Evolutionary conservation across 345 rosid genomes (phyloP), one percentile per base, ranked within the genome.

Genomic region (Hibiscus syriacus): DNA sequence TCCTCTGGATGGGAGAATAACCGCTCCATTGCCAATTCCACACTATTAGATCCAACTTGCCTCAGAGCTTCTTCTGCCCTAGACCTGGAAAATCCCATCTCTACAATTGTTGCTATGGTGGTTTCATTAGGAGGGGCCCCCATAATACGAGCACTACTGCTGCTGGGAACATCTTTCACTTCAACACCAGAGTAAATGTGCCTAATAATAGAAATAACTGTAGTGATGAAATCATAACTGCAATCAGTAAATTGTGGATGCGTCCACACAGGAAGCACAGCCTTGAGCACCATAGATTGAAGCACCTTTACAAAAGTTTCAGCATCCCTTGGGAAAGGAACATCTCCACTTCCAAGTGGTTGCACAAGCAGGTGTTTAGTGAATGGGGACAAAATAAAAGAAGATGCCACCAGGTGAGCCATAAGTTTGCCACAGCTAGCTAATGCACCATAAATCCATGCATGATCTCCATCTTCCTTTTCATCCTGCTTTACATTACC

Each of bases 21-120:
- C 98, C 98, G 90, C 78, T 93, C 98, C 94, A 86, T 93, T 61
- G 98, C 98, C 82, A 90, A 73, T 76, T 93, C 98, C 74, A 93
- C 98, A 79, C 96, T 90, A 65, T 86, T 87, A 45, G 94, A 86
- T 67, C 91, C 94, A 68, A 93, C 96, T 70, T 87, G 98, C 81
- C 98, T 85, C 71, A 93, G 74, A 54, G 98, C 97, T 82, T 93
- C 97, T 75, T 93, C 98, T 7, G 97, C 98, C 79, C 98, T 86
- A 48, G 90, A 57, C 78, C 98, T 87, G 66, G 98, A 71, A 78
- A 93, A 93, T 30, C 98, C 98, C 98, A 93, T 93, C 85, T 93
- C 98, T 76, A 79, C 97, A 75, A 93, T 90, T 48, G 96, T 90
- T 66, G 85, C 75, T 78, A 93, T 89, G 48, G 98, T 26, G 48